A percentile compares a stretch with the other conserved stretches of the same genome.
These are phyloP conservation scores for Aspergillus nanangensis DNA, from an alignment of 495 filamentous ascomycete genomes.

Conservation along the genomic window DNA sequence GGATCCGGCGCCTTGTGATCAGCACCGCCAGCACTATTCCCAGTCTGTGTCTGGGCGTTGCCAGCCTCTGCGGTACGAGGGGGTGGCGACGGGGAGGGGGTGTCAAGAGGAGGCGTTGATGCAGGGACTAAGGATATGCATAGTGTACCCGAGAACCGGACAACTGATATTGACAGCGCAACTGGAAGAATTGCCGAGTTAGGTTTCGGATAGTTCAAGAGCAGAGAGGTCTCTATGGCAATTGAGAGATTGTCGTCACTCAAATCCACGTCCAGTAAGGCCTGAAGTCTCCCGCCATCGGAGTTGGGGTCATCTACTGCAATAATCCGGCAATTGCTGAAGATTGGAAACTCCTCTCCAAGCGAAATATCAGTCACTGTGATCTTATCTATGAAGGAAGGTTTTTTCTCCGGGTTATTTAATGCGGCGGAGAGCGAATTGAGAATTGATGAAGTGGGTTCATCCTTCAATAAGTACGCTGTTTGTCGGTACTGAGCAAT, in stretches of 20 bases:
- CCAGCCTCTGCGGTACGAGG: conserved; percentile 17
- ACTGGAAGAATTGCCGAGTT: conserved; percentile 89
- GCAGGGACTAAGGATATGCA: conserved; percentile 85
- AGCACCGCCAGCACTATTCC: conserved; percentile 12
- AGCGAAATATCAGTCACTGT: conserved; percentile 87
- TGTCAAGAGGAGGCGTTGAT: conserved; percentile 36
- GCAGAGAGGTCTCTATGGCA: conserved; percentile 86
- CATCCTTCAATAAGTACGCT: conserved; percentile 74
- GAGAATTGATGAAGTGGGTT: conserved; percentile 69
- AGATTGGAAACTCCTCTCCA: conserved; percentile 96
- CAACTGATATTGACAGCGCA: conserved; percentile 82
- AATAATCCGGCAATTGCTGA: conserved; percentile 96
- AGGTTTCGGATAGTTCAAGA: conserved; percentile 90
- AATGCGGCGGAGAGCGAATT: conserved; percentile 83
- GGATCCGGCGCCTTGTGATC: conserved; percentile 3
- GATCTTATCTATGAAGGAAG: conserved; percentile 89
- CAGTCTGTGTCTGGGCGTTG: conserved; percentile 4
- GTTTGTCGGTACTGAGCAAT: conserved; percentile 93
- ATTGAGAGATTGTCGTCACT: conserved; percentile 89
- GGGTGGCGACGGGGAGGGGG: conserved; percentile 28
- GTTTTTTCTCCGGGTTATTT: conserved; percentile 74
- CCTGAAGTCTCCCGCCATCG: conserved; percentile 70
- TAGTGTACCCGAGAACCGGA: conserved; percentile 90
- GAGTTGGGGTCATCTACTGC: conserved; percentile 48
- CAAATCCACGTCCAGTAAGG: conserved; percentile 93